Conservation (phyloP, 441 rosid species). For the Euphorbia neoarborescens region DNA sequence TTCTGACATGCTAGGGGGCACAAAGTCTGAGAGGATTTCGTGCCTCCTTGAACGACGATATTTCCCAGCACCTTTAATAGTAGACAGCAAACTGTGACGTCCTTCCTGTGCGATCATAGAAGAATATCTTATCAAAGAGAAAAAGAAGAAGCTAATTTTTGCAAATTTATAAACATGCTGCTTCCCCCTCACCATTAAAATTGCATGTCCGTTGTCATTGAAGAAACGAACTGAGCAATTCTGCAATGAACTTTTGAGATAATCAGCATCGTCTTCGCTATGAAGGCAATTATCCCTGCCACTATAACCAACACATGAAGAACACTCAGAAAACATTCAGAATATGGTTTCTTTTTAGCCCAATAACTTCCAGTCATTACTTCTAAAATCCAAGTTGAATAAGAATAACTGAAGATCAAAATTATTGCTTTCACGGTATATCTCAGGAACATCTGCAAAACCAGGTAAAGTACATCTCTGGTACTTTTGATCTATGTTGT, state of each 20-base stretch:
- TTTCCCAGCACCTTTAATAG: constrained; percentile 64
- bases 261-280: constrained; percentile 61
- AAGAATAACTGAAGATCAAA: too few species aligned
- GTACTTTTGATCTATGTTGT: too few species aligned
- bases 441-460: too few species aligned
- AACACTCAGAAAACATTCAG: too few species aligned
- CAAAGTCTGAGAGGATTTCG: constrained; percentile 53
- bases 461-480: too few species aligned
- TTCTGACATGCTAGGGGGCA: constrained; percentile 77
- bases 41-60: constrained; percentile 59
- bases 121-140: neutral
- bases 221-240: constrained; percentile 63
- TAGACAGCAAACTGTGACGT: constrained; percentile 51
- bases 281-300: constrained; percentile 79
- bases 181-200: constrained; percentile 49
- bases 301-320: constrained; percentile 30
- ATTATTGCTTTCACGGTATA: too few species aligned
- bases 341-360: too few species aligned
- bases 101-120: constrained; percentile 49
- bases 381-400: too few species aligned
- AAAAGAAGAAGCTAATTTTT: neutral
- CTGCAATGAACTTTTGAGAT: constrained; percentile 43
- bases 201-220: constrained; percentile 73
- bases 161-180: neutral
- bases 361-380: too few species aligned